These are phyloP conservation scores for Chimonanthus praecox DNA, from an alignment of 164 flowering plant genomes.

Conservation along the genomic window DNA sequence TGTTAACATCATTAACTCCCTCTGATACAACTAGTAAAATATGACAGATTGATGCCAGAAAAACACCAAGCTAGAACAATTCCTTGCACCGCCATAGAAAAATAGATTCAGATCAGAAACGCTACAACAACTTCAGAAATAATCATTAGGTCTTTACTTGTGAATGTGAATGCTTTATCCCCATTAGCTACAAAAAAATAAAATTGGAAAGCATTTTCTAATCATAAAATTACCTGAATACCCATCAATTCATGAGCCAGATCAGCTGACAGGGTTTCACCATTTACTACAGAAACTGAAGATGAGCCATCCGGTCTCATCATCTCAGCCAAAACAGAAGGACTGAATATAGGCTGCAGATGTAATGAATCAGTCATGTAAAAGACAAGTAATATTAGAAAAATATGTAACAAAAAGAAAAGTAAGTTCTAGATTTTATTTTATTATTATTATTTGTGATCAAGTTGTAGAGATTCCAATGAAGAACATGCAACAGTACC, in stretches of 20 bases:
- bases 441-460: too few species aligned
- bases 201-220: neutral
- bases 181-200: neutral
- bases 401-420: neutral
- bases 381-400: neutral
- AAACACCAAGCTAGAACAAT: constrained; percentile 78
- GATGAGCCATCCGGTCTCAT: constrained; percentile 91
- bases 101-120: constrained; percentile 12
- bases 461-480: too few species aligned
- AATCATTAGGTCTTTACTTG: neutral
- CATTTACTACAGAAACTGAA: constrained; percentile 54
- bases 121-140: constrained; percentile 1
- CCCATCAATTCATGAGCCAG: constrained; percentile 88
- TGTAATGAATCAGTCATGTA: too few species aligned
- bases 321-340: constrained; percentile 83
- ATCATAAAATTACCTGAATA: constrained; percentile 60
- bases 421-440: too few species aligned
- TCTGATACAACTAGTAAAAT: constrained; percentile 78
- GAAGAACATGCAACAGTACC: too few species aligned
- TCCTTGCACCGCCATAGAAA: constrained; percentile 58
- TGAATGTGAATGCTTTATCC: neutral
- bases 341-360: constrained; percentile 78
- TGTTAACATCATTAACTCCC: constrained; percentile 66
- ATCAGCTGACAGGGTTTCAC: constrained; percentile 78
- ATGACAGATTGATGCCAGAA: constrained; percentile 81